Evolutionary conservation across 371 early-diverging fungal genomes (phyloP).

Genomic region (Mucor velutinosus): DNA sequence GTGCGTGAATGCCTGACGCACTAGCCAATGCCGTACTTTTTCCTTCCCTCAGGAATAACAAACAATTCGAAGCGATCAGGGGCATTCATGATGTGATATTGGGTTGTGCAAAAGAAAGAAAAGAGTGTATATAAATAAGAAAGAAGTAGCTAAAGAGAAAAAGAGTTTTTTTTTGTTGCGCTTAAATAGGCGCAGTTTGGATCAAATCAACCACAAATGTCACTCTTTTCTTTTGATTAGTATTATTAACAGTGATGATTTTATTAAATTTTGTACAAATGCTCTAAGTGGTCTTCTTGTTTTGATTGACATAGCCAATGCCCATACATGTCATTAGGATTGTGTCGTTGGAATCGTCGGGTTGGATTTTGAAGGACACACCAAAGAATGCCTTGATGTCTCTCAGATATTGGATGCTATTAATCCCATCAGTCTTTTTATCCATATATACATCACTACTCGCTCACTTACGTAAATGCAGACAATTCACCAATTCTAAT

Average conservation of each 20-base stretch:
- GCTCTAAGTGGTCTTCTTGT: slow-evolving; percentile 76
- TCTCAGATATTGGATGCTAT: slow-evolving; percentile 84
- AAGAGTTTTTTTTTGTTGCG: not conserved
- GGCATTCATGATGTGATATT: slow-evolving; percentile 72
- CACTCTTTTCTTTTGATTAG: not conserved
- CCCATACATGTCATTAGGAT: slow-evolving; percentile 89
- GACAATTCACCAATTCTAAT: slow-evolving; percentile 84
- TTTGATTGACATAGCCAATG: slow-evolving; percentile 85
- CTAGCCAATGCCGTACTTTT: slow-evolving; percentile 62
- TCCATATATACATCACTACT: not conserved
- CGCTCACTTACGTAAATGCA: slow-evolving; percentile 75
- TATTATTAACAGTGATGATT: not conserved
- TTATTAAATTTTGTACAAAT: slow-evolving; percentile 15
- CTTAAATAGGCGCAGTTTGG: not conserved
- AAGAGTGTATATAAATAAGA: not conserved
- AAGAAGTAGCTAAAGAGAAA: not conserved
- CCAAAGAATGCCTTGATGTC: slow-evolving; percentile 90
- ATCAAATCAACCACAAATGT: not conserved
- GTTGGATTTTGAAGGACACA: slow-evolving; percentile 87
- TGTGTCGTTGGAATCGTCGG: slow-evolving; percentile 69
- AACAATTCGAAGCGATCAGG: slow-evolving; percentile 91
- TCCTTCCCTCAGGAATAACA: slow-evolving; percentile 86
- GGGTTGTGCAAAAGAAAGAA: not conserved
- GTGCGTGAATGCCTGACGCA: too few species aligned
- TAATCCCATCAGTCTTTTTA: not conserved